Conservation (phyloP, 2,329 filamentous ascomycete genomes). For the Cercospora beticola region DNA sequence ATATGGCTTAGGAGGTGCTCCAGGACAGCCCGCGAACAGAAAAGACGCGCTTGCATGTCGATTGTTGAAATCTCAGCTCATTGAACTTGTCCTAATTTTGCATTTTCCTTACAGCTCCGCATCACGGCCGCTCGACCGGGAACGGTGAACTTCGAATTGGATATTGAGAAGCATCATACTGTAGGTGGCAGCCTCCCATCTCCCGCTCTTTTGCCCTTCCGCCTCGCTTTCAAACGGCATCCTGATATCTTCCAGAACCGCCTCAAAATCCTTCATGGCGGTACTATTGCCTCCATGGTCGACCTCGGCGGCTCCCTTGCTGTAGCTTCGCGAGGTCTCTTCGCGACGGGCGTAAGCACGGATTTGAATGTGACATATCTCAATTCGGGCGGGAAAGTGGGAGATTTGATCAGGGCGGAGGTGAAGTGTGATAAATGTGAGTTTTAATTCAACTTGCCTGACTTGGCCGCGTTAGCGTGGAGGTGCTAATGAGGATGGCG, state of each 20-base stretch:
- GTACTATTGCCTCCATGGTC: slow-evolving; percentile 74
- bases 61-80: neutral
- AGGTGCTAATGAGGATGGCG: neutral
- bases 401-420: slow-evolving; percentile 53
- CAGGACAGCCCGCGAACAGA: neutral
- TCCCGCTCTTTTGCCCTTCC: neutral
- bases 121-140: slow-evolving; percentile 65
- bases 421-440: slow-evolving; percentile 65
- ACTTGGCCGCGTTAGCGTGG: neutral
- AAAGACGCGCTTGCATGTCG: neutral
- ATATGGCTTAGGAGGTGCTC: neutral
- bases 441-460: neutral
- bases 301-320: slow-evolving; percentile 66
- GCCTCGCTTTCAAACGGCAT: neutral
- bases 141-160: slow-evolving; percentile 71
- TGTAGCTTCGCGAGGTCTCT: slow-evolving; percentile 64
- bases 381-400: slow-evolving; percentile 62
- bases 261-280: slow-evolving; percentile 72
- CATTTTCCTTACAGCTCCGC: slow-evolving; percentile 55
- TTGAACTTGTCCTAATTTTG: neutral
- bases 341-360: slow-evolving; percentile 65
- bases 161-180: slow-evolving; percentile 73
- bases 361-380: slow-evolving; percentile 67
- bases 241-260: slow-evolving; percentile 61
- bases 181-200: slow-evolving; percentile 47